Conservation (phyloP, 1,284 basidiomycete genomes). For the Pseudozyma sp. region DNA sequence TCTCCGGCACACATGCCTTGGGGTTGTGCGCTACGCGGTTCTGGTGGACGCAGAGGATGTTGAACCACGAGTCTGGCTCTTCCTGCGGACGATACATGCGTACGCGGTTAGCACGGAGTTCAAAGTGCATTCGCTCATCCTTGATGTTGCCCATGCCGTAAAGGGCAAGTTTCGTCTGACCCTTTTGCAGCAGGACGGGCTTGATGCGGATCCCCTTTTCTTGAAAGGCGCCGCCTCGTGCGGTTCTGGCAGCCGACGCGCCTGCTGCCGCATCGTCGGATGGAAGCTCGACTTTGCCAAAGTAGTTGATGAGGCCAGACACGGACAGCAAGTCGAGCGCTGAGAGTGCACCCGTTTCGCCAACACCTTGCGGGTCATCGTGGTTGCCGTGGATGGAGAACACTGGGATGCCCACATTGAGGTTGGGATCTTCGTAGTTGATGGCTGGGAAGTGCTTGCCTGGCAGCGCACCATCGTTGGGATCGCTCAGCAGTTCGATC, state of each 20-base stretch:
- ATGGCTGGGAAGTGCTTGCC: constrained; percentile 80
- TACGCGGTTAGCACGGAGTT: constrained; percentile 90
- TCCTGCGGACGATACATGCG: constrained; percentile 94
- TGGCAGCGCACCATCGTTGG: constrained; percentile 76
- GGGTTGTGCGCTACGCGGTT: constrained; percentile 94
- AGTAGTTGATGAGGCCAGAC: constrained; percentile 94
- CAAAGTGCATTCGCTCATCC: constrained; percentile 94
- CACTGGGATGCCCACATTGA: constrained; percentile 93
- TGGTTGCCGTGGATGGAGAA: constrained; percentile 99
- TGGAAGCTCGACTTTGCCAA: constrained; percentile 81
- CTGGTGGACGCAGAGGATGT: constrained; percentile 91
- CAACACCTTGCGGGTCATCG: constrained; percentile 97
- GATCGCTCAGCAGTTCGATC: constrained; percentile 90
- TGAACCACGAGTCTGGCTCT: constrained; percentile 85
- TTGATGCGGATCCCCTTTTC: constrained; percentile 84
- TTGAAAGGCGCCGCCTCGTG: constrained; percentile 73
- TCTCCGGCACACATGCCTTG: constrained; percentile 91
- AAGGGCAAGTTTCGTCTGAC: constrained; percentile 83
- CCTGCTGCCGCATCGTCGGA: constrained; percentile 39
- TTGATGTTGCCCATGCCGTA: constrained; percentile 98
- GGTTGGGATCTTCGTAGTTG: constrained; percentile 96
- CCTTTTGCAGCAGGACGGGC: constrained; percentile 90
- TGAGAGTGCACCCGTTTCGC: constrained; percentile 85
- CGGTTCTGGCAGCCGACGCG: constrained; percentile 51
- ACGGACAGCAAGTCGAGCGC: constrained; percentile 94